Base-by-base conservation (phyloP, 108 stramenopile genomes). In the Nitzschia palea region DNA sequence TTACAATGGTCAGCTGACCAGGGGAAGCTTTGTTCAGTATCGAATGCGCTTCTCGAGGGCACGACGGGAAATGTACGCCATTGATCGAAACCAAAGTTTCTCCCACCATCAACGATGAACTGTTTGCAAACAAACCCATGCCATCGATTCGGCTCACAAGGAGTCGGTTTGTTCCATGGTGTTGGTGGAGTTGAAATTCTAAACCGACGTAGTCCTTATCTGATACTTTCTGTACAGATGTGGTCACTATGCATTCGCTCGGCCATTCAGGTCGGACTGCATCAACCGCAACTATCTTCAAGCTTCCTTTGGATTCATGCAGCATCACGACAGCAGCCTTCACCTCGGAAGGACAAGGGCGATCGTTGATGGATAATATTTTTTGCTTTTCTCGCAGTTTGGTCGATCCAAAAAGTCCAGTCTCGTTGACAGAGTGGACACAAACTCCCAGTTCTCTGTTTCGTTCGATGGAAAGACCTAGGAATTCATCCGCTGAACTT, bases 241-340 rank as follows among this genome's bases (percentile, higher is more conserved):
- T 20, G 22, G 47, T 48, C 18, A 48, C 47, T 8, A 48, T 48
- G n/a, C 47, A 48, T 48, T 48, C 47, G n/a, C 47, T 48, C 18
- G 47, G 47, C 8, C 8, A 48, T 20, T 48, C 15, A 20, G 47
- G 47, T 18, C 47, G 47, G 18, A 48, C 47, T 10, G 18, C 47
- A 59, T 59, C 58, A 12, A 59, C 31, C 6, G 58, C 58, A 14
- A 59, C 36, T 12, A 59, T 40, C 6, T 33, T 59, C 32, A 59
- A 23, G 12, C 15, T 14, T 12, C 36, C 58, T 2, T 10, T 20
- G 12, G 31, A 5, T 12, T 35, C 58, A 9, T 17, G 14, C 14
- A 59, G 15, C 36, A 23, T 59, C 5, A 22, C 15, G 1, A 63
- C 29, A 1, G 62, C 62, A 2, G 29, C 58, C 8, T 59, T 23